Evolutionary conservation across 306 rosid genomes (phyloP), one percentile per base, ranked within the genome.

Genomic region (Hylodesmum podocarpum): DNA sequence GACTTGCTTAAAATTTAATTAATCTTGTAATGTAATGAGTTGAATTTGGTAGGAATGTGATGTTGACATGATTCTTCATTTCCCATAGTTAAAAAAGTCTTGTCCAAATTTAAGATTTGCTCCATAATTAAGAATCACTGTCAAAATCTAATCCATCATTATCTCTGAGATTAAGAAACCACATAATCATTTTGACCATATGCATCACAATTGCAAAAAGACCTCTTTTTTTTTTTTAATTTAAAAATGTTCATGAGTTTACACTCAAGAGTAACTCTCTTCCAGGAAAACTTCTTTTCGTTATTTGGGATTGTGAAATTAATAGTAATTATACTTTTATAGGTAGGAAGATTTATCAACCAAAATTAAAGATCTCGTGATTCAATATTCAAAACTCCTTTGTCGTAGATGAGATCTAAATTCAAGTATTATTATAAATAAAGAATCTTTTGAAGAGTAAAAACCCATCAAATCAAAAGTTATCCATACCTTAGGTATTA

Each of bases 381-480:
- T 65, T 46, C 19, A 36, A 16, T 25, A 16, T 40, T 66, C 27
- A 76, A 64, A 73, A 62, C 37, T 22, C 27, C 40, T 15, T 15
- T 46, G 50, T 53, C 57, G 0, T 51, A 53, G 13, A 41, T 40
- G 31, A 76, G 29, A 8, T 55, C 69, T 27, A 57, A 6, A 57
- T 31, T 77, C 36, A 65, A 37, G 15, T n/a, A 77, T 39, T 15
- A 27, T 66, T 40, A 22, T 34, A 37, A 53, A 39, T 50, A 62
- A 36, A 76, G 31, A 76, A 76, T 66, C 33, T 10, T 24, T 54
- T 76, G 51, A 50, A 76, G 53, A 75, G 46, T 61, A 44, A 53
- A 49, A 64, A 1, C 54, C 18, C 21, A n/a, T n/a, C n/a, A n/a
- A n/a, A n/a, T n/a, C n/a, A n/a, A n/a, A n/a, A n/a, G n/a, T n/a